Evolutionary conservation across 176 grass and related monocot species (phyloP), one percentile per base, ranked within the genome.

Genomic region (Oryza glaberrima): DNA sequence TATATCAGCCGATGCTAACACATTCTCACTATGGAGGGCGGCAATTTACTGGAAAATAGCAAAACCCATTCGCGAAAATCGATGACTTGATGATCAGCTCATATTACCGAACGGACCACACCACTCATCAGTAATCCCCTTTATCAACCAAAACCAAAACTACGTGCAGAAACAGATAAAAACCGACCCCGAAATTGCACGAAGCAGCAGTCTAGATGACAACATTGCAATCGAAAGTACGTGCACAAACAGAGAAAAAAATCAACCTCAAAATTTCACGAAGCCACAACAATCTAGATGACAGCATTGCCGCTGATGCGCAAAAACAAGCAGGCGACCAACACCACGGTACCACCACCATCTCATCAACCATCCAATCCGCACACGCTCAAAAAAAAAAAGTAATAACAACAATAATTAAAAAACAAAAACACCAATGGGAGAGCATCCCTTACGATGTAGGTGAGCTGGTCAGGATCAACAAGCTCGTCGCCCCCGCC

Each of bases 371-470:
- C 43, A 74, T 46, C 65, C 61, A 75, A 88, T 54, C 73, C 67
- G 22, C 6, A 19, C 13, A 30, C 54, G 6, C 54, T 1, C 11
- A 32, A 0, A 67, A 4, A 25, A 25, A 3, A 8, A 12, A 10
- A 1, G 38, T 16, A 40, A 9, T 43, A 32, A 32, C 30, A 32
- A 32, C 30, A 43, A 43, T 43, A 43, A 43, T 44, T 38, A 28
- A 3, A 0, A 3, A 17, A 14, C n/a, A 7, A 26, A 14, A 7
- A 26, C 3, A 67, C 5, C 49, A 19, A 20, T 23, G 9, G 51
- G 64, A 67, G 63, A 58, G 65, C 65, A 32, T 67, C 34, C 38
- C 92, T 94, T 94, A 94, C 92, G 72, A 94, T 91, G 80, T 81
- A 79, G 28, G 92, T 81, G 76, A 82, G 43, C 28, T 73, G 63